These are phyloP conservation scores for Torulaspora microellipsoides DNA, from an alignment of 805 yeast genomes.

Conservation along the genomic window DNA sequence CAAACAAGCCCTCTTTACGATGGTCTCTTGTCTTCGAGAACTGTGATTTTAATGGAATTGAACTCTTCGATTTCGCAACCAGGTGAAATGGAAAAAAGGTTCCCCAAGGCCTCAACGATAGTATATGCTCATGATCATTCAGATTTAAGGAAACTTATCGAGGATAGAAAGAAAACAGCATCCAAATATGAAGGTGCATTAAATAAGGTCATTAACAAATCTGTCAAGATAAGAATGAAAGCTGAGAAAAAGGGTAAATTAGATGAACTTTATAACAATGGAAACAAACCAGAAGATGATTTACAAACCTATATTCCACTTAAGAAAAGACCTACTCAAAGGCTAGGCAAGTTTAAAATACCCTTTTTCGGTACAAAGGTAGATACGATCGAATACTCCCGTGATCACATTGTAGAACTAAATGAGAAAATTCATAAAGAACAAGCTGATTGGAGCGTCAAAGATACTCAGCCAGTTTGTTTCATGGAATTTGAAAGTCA, in stretches of 20 bases:
- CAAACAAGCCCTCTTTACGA: slow-evolving; percentile 73
- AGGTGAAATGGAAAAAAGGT: slow-evolving; percentile 48
- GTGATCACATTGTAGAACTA: slow-evolving; percentile 61
- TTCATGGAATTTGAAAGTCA: slow-evolving; percentile 81
- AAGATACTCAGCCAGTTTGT: slow-evolving; percentile 58
- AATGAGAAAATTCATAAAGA: slow-evolving; percentile 56
- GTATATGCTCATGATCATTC: slow-evolving; percentile 62
- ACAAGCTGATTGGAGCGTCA: slow-evolving; percentile 51
- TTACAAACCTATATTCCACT: slow-evolving; percentile 56
- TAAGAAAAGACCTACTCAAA: slow-evolving; percentile 82
- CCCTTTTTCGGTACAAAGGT: slow-evolving; percentile 69
- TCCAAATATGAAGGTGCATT: slow-evolving; percentile 61
- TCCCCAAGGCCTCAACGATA: slow-evolving; percentile 57
- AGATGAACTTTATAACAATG: slow-evolving; percentile 21
- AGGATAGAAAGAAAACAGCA: slow-evolving; percentile 61
- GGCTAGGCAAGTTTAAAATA: slow-evolving; percentile 44
- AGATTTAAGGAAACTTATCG: slow-evolving; percentile 49
- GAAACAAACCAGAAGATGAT: slow-evolving; percentile 53
- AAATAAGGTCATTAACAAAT: slow-evolving; percentile 54
- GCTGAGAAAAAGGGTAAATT: slow-evolving; percentile 53
- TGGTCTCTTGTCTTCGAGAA: slow-evolving; percentile 62
- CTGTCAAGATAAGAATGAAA: slow-evolving; percentile 53
- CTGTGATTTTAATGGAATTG: slow-evolving; percentile 67
- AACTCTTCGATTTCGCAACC: slow-evolving; percentile 48
- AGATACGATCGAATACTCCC: slow-evolving; percentile 71